These are phyloP conservation scores for Colletotrichum sp. DNA, from an alignment of 2,329 filamentous ascomycete genomes.

Conservation along the genomic window DNA sequence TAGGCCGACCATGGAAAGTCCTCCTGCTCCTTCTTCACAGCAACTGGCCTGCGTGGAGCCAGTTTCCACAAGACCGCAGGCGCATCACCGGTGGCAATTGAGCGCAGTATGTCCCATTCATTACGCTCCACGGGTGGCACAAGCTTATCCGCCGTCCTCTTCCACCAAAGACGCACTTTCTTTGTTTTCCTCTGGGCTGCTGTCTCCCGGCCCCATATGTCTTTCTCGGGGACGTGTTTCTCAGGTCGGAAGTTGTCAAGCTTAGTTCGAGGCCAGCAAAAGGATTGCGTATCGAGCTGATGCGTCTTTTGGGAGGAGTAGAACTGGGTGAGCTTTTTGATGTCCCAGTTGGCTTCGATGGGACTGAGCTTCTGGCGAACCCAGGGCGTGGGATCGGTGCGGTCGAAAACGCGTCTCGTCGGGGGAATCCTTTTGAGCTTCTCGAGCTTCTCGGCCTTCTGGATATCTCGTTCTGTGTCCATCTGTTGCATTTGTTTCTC, in stretches of 20 bases:
- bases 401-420: not conserved
- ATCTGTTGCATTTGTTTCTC: conserved; percentile 25
- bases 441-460: conserved; percentile 3
- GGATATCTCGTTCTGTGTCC: not conserved
- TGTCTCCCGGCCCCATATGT: conserved; percentile 54
- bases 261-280: conserved; percentile 26
- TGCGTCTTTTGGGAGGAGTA: conserved; percentile 44
- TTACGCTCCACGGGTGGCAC: conserved; percentile 57
- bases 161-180: conserved; percentile 55
- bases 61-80: conserved; percentile 38
- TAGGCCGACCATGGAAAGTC: conserved; percentile 49
- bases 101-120: conserved; percentile 62
- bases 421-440: not conserved
- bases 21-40: not conserved
- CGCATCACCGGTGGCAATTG: conserved; percentile 47
- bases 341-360: conserved; percentile 55
- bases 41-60: conserved; percentile 39
- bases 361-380: conserved; percentile 23
- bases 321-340: conserved; percentile 45
- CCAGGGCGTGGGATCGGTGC: conserved; percentile 26
- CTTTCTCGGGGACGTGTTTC: conserved; percentile 41
- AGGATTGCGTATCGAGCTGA: conserved; percentile 26
- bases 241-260: conserved; percentile 37
- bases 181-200: conserved; percentile 40
- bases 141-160: conserved; percentile 44